Conservation (phyloP, 2,329 filamentous ascomycete genomes). For the Fusarium protoensiforme region DNA sequence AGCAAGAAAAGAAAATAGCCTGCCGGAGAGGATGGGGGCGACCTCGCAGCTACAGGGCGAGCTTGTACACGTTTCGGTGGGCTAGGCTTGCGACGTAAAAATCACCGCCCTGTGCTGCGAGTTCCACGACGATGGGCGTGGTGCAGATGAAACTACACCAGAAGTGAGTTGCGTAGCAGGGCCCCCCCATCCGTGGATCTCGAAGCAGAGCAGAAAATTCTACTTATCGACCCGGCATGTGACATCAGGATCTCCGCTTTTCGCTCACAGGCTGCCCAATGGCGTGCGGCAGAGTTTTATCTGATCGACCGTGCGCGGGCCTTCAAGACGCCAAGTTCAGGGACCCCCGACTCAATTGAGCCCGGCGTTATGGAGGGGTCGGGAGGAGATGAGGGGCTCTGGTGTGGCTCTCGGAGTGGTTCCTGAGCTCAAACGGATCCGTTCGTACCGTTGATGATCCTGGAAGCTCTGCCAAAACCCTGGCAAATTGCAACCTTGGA, state of each 20-base stretch:
- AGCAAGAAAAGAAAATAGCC: background rate
- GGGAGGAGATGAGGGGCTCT: conserved; percentile 12
- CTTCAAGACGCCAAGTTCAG: conserved; percentile 5
- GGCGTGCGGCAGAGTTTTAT: conserved; percentile 18
- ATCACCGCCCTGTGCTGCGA: conserved; percentile 35
- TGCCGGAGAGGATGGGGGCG: background rate
- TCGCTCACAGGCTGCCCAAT: conserved; percentile 14
- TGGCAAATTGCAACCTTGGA: conserved; percentile 15
- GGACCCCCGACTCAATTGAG: conserved; percentile 13
- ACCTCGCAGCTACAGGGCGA: conserved; percentile 38
- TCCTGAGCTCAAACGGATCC: conserved; percentile 5
- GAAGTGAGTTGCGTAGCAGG: conserved; percentile 17
- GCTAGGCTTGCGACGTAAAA: conserved; percentile 24
- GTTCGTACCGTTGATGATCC: conserved; percentile 1
- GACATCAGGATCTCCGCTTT: conserved; percentile 37
- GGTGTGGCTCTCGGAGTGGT: conserved; percentile 5
- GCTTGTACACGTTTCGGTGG: conserved; percentile 16
- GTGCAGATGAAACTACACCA: conserved; percentile 8
- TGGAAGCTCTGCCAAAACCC: conserved; percentile 8
- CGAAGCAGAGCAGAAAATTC: conserved; percentile 36
- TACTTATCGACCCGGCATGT: conserved; percentile 40
- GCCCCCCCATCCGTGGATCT: background rate
- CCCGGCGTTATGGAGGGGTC: conserved; percentile 3
- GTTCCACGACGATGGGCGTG: conserved; percentile 12
- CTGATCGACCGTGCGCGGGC: conserved; percentile 39